Conservation (phyloP, 1,284 basidiomycete genomes). For the Ustilago sp. region DNA sequence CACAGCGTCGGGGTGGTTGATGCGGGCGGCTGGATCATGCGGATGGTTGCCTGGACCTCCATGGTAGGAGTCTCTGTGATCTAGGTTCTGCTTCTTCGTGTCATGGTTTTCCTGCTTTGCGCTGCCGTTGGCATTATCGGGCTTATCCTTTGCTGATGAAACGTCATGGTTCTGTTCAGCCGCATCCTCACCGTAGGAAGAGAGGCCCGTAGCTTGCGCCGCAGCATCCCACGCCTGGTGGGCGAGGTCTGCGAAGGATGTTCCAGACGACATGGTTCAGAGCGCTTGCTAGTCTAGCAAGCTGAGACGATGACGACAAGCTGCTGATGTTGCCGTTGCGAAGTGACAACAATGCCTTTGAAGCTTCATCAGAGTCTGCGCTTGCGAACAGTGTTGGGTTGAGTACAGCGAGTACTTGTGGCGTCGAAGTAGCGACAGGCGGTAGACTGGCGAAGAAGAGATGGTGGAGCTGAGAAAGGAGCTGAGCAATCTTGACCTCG, state of each 20-base stretch:
- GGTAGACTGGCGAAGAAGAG: neutral
- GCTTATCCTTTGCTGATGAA: neutral
- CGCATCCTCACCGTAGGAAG: constrained; percentile 17
- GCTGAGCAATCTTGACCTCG: neutral
- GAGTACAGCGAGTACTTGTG: neutral
- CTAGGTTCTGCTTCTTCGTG: neutral
- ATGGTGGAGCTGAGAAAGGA: neutral
- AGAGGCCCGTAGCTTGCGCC: constrained; percentile 31
- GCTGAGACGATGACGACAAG: neutral
- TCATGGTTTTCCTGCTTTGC: neutral
- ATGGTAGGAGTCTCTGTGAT: constrained; percentile 19
- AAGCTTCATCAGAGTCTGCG: neutral
- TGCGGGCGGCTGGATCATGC: constrained; percentile 41
- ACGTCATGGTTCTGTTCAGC: constrained; percentile 2
- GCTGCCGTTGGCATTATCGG: neutral
- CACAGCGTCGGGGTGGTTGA: constrained; percentile 48
- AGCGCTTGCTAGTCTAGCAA: neutral
- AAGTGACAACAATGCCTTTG: neutral
- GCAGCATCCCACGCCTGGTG: constrained; percentile 53
- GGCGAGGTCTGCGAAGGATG: constrained; percentile 50
- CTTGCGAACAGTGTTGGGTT: neutral
- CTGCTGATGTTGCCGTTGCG: neutral
- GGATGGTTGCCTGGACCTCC: constrained; percentile 53
- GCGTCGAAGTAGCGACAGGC: neutral
- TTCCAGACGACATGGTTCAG: constrained; percentile 44